Base-by-base conservation (phyloP, 345 rosid species). In the Lepidium sativum region DNA sequence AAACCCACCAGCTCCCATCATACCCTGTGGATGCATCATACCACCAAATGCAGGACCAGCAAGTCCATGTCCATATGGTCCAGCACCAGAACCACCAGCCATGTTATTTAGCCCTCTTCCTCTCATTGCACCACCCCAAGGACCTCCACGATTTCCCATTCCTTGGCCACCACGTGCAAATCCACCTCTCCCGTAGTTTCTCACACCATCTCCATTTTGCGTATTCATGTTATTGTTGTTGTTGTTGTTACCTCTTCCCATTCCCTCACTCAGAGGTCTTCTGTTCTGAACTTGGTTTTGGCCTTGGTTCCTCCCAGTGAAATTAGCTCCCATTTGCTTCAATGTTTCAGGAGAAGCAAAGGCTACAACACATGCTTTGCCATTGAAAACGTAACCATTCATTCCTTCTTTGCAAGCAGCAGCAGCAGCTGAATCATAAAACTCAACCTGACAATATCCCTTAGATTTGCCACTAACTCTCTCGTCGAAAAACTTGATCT, bases 371-470 rank as follows among this genome's bases (percentile, higher is more conserved):
- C 96, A 86, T 47, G 96, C 80, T 56, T 86, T 80, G 16, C 96
- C 96, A 13, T 86, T 88, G 74, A 88, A 85, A 69, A 72, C 38
- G 77, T 64, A 70, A 6, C 88, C 90, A 71, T 84, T 77, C 96
- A 88, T 86, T 73, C 90, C 84, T 75, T 86, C 92, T 82, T 88
- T 86, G 78, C 96, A 88, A 42, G 88, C 72, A 14, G 90, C 78
- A 1, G 88, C 88, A 64, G 90, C 87, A 69, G 71, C 43, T 48
- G 85, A 48, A 15, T 88, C 96, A 73, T 80, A 86, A 56, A 86
- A 88, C 25, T 88, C 96, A 72, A 88, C 87, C 76, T 88, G 96
- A 71, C 96, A 88, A 74, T 84, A 88, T 15, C 96, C 96, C 81
- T 88, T 88, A 41, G 96, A 88, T 77, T 88, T 88, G 11, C 92